Evolutionary conservation across 176 grass and related monocot genomes (phyloP).

Genomic region (Alloteropsis semialata): DNA sequence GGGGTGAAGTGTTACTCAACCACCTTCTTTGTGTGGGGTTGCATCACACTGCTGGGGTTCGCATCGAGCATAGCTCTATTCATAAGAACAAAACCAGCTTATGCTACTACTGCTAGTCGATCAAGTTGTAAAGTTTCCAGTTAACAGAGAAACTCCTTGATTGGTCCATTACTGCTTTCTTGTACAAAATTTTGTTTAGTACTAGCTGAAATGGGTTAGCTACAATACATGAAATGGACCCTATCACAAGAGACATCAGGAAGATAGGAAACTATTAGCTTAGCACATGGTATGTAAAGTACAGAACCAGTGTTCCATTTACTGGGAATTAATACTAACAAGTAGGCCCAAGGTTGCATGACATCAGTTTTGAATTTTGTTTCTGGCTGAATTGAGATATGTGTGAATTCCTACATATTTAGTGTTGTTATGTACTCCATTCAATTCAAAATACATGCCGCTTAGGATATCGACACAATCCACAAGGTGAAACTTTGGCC

Average conservation of each 20-base stretch:
- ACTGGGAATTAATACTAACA: too few species aligned
- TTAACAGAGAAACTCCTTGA: slow-evolving; percentile 20
- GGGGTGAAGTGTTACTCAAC: slow-evolving; percentile 75
- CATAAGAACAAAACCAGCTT: slow-evolving; percentile 58
- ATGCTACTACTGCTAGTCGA: slow-evolving; percentile 16
- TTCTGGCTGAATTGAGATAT: neutral
- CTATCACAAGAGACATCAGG: neutral
- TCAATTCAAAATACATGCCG: neutral
- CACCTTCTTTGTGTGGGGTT: slow-evolving; percentile 77
- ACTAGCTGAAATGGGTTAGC: slow-evolving; percentile 5
- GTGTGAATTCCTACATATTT: neutral
- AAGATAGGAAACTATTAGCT: neutral
- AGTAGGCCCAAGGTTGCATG: too few species aligned
- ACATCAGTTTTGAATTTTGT: too few species aligned
- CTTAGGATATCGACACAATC: too few species aligned
- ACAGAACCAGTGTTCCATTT: too few species aligned
- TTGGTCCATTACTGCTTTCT: neutral
- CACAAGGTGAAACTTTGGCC: too few species aligned
- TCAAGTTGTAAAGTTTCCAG: slow-evolving; percentile 29
- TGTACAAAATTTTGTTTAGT: slow-evolving; percentile 28
- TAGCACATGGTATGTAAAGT: neutral
- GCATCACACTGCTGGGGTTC: slow-evolving; percentile 61
- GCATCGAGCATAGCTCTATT: slow-evolving; percentile 62
- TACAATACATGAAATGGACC: neutral
- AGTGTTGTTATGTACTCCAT: neutral